A percentile compares a stretch with the other conserved stretches of the same genome.
These are phyloP conservation scores for Candida germanica DNA, from an alignment of 805 yeast genomes.

Conservation along the genomic window DNA sequence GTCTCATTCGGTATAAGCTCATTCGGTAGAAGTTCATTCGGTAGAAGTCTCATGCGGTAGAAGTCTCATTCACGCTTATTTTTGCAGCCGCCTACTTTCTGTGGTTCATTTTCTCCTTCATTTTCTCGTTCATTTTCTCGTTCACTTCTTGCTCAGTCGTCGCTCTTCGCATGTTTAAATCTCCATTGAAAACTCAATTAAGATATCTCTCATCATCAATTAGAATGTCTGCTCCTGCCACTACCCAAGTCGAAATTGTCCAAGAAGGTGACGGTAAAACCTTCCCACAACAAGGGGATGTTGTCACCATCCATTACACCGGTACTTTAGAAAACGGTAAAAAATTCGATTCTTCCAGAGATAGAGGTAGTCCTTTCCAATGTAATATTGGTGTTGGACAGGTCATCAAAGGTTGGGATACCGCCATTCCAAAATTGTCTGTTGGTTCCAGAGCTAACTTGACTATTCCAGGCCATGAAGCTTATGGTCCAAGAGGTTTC, in stretches of 20 bases:
- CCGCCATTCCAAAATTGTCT: slow-evolving; percentile 86
- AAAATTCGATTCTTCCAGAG: slow-evolving; percentile 92
- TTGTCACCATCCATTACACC: slow-evolving; percentile 90
- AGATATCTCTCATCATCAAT: not conserved
- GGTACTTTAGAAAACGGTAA: slow-evolving; percentile 95
- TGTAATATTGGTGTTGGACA: slow-evolving; percentile 93
- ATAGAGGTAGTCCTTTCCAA: slow-evolving; percentile 94
- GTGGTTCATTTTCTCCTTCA: too few species aligned
- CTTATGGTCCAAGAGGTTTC: slow-evolving; percentile 92
- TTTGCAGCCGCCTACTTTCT: too few species aligned
- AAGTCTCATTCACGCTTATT: too few species aligned
- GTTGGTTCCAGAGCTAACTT: slow-evolving; percentile 90
- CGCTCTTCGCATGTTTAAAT: too few species aligned
- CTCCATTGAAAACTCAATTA: too few species aligned
- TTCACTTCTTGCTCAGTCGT: too few species aligned
- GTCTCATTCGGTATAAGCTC: too few species aligned
- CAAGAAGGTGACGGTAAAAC: slow-evolving; percentile 78
- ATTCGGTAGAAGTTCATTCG: too few species aligned
- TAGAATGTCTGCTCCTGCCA: slow-evolving; percentile 38
- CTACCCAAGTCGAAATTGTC: slow-evolving; percentile 40
- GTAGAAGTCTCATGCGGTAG: too few species aligned
- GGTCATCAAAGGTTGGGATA: slow-evolving; percentile 97
- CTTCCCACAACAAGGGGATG: slow-evolving; percentile 85
- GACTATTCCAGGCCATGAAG: slow-evolving; percentile 90
- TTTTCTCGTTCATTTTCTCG: too few species aligned